Conservation (phyloP, 2,329 filamentous ascomycete species). For the Pseudogymnoascus sp. region DNA sequence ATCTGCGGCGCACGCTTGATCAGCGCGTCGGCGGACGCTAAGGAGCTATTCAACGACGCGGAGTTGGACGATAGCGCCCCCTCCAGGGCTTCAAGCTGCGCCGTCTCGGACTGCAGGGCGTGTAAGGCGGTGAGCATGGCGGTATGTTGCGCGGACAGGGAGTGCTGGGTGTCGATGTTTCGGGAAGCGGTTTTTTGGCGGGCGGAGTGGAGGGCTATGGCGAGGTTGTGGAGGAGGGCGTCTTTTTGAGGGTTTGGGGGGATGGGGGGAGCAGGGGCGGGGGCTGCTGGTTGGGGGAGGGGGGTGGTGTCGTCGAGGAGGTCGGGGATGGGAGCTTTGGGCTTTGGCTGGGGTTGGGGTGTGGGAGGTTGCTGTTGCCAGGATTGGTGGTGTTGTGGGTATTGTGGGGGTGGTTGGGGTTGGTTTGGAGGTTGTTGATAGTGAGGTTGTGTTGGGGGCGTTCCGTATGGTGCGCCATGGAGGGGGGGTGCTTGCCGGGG, state of each 20-base stretch:
- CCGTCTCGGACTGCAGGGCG: constrained; percentile 64
- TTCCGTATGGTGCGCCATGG: constrained; percentile 14
- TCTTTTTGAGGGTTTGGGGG: constrained; percentile 96
- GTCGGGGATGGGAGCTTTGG: constrained; percentile 34
- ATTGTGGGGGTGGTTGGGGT: constrained; percentile 15
- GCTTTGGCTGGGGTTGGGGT: constrained; percentile 29
- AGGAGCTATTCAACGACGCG: constrained; percentile 64
- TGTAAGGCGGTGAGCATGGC: constrained; percentile 65
- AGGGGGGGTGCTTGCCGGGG: constrained; percentile 5
- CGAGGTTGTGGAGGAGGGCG: constrained; percentile 69
- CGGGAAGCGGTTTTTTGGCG: constrained; percentile 62
- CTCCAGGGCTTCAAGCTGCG: constrained; percentile 61
- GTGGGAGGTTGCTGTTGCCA: constrained; percentile 22
- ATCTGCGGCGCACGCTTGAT: constrained; percentile 64
- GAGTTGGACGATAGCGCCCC: constrained; percentile 68
- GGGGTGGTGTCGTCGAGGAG: constrained; percentile 46
- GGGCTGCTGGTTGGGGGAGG: constrained; percentile 32
- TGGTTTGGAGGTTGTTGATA: constrained; percentile 11
- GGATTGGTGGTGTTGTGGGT: constrained; percentile 26
- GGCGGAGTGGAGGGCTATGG: constrained; percentile 57
- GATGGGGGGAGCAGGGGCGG: constrained; percentile 67
- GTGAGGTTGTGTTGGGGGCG: constrained; percentile 7
- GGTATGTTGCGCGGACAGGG: constrained; percentile 67
- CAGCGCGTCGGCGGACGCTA: constrained; percentile 69
- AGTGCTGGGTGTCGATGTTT: constrained; percentile 64